phyloP scores from a whole-genome alignment of 768 basidiomycete genomes.

The Galerina marginata region DNA sequence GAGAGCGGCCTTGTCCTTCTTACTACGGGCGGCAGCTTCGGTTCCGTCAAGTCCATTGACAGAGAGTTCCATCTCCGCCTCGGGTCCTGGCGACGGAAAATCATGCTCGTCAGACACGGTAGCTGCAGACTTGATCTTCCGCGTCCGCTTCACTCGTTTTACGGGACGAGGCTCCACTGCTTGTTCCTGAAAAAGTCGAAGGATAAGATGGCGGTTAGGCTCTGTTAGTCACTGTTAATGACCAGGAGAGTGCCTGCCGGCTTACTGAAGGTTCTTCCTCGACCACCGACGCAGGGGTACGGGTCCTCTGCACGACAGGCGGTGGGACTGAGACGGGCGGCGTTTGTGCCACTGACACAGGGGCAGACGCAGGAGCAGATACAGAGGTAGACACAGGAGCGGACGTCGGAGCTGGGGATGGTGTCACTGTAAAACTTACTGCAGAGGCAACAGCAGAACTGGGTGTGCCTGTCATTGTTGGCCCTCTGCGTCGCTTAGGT shows the following conservation, averaged over 20 bases:
- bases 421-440: conserved; percentile 17
- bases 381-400: conserved; percentile 16
- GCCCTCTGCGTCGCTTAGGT: conserved; percentile 37
- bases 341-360: conserved; percentile 2
- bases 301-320: neutral
- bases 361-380: conserved; percentile 2
- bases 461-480: conserved; percentile 4
- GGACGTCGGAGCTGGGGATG: conserved; percentile 19
- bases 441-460: conserved; percentile 15
- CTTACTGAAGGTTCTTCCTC: conserved; percentile 22
- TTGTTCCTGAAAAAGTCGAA: conserved; percentile 23
- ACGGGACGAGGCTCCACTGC: conserved; percentile 41
- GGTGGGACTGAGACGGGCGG: conserved; percentile 2
- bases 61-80: conserved; percentile 28
- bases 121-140: conserved; percentile 49
- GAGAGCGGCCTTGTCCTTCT: conserved; percentile 24
- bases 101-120: conserved; percentile 40
- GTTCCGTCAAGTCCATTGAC: conserved; percentile 24
- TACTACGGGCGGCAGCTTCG: conserved; percentile 32
- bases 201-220: neutral
- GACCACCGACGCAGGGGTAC: conserved; percentile 4
- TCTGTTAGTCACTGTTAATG: neutral
- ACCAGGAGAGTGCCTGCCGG: neutral
- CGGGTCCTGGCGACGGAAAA: conserved; percentile 30
- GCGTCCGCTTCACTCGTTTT: conserved; percentile 45